Evolutionary conservation across 176 grass and related monocot genomes (phyloP), one percentile per base, ranked within the genome.

Genomic region (Eremochloa ophiuroides): DNA sequence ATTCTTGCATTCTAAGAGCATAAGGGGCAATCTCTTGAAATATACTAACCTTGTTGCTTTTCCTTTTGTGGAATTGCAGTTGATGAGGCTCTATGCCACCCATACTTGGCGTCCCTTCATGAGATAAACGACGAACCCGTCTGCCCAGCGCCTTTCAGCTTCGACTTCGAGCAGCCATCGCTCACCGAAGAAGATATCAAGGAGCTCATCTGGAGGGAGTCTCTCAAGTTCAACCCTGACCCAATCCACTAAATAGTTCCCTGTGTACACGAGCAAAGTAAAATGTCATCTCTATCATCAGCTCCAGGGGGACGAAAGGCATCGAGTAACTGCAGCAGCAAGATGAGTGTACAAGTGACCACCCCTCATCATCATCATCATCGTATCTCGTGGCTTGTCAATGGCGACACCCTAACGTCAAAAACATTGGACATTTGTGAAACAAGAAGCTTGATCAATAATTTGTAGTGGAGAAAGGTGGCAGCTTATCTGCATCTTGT

Each of bases 131-230:
- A 89, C 26, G 95, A 98, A 44, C 95, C 95, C 1, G 82, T 89
- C 35, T 98, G 92, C 71, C 74, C 92, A 14, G 88, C 86, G 30
- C 92, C 95, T 47, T 98, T 98, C 86, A 94, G 86, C 80, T 93
- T 98, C 34, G 92, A 98, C 71, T 98, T 98, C 18, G 95, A 98
- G 82, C 95, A 93, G 62, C 95, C 92, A 67, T 94, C 95, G 5
- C 90, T 93, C 74, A 98, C 92, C 1, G 95, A 98, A 75, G 92
- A 98, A 88, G 90, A 94, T 69, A 94, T 98, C 72, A 98, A 98
- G 85, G 95, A 98, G 58, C 76, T 98, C 64, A 93, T 98, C 79
- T 98, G 92, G 92, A 94, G 82, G 85, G 95, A 98, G 65, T 83
- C 95, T 50, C 63, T 98, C 59, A 98, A 98, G 77, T 98, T 98